Conservation (phyloP, 192 early-diverging fungal genomes). For the Backusella liffmaniae region DNA sequence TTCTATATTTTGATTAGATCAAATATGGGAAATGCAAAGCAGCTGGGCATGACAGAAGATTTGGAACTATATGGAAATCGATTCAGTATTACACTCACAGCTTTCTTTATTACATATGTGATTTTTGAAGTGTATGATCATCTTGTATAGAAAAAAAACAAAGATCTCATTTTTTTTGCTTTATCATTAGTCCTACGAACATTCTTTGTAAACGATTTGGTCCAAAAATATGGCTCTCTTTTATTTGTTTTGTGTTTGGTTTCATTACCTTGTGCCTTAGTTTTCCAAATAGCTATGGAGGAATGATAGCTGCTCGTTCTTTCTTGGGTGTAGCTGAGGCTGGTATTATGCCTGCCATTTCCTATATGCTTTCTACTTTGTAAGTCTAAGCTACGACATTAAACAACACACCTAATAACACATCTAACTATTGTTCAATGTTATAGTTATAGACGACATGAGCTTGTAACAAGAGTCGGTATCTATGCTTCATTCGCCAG, state of each 20-base stretch:
- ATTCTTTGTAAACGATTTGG: slow-evolving; percentile 15
- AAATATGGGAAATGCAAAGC: slow-evolving; percentile 16
- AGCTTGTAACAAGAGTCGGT: neutral
- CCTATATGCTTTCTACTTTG: slow-evolving; percentile 14
- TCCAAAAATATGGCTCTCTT: slow-evolving; percentile 7
- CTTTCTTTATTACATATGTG: slow-evolving; percentile 16
- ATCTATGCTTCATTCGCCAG: neutral
- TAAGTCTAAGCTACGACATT: neutral
- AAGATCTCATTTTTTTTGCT: neutral
- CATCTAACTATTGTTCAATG: too few relatives aligned
- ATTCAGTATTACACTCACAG: slow-evolving; percentile 7
- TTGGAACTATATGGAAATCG: slow-evolving; percentile 11
- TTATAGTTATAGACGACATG: neutral
- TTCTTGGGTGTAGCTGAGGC: slow-evolving; percentile 15
- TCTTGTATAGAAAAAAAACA: neutral
- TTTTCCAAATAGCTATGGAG: neutral
- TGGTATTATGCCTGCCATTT: slow-evolving; percentile 13
- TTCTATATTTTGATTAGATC: slow-evolving; percentile 7
- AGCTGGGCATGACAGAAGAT: slow-evolving; percentile 12
- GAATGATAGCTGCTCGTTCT: neutral
- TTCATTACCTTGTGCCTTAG: slow-evolving; percentile 4
- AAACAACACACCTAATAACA: too few relatives aligned
- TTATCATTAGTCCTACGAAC: neutral
- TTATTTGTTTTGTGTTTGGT: slow-evolving; percentile 11
- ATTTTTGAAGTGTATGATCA: slow-evolving; percentile 6